Evolutionary conservation across 768 basidiomycete genomes (phyloP).

Genomic region (Polyporus arcularius): DNA sequence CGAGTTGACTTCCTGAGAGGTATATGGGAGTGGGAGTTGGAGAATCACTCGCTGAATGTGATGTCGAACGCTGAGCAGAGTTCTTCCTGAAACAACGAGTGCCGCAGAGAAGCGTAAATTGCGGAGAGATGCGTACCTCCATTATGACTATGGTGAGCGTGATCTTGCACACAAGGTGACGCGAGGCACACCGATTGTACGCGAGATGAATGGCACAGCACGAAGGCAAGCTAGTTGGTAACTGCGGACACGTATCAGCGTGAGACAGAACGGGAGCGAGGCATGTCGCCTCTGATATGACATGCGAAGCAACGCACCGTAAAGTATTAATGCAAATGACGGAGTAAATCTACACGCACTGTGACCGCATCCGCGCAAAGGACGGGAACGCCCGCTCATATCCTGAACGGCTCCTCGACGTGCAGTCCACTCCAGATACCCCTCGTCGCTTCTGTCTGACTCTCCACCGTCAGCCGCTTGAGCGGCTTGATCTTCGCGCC

Average conservation of each 20-base stretch:
- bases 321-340: conserved; percentile 8
- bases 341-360: conserved; percentile 20
- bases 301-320: conserved; percentile 8
- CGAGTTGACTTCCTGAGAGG: too few relatives aligned
- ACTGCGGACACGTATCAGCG: conserved; percentile 5
- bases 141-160: too few relatives aligned
- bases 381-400: conserved; percentile 31
- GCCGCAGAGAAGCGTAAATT: too few relatives aligned
- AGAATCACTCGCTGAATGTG: too few relatives aligned
- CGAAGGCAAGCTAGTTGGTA: background rate
- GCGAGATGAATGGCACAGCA: background rate
- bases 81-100: too few relatives aligned
- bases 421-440: conserved; percentile 93
- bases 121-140: too few relatives aligned
- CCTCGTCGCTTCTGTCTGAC: conserved; percentile 75
- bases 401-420: conserved; percentile 65
- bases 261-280: conserved; percentile 4
- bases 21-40: too few relatives aligned
- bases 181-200: background rate
- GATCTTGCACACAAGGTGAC: too few relatives aligned
- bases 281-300: background rate
- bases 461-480: conserved; percentile 74
- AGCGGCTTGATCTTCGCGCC: conserved; percentile 83
- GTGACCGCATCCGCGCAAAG: background rate
- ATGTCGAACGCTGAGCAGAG: too few relatives aligned